A percentile compares a stretch with the other conserved stretches of the same genome.
Conservation (phyloP, 1,284 basidiomycete genomes). For the Vanrija sp. region DNA sequence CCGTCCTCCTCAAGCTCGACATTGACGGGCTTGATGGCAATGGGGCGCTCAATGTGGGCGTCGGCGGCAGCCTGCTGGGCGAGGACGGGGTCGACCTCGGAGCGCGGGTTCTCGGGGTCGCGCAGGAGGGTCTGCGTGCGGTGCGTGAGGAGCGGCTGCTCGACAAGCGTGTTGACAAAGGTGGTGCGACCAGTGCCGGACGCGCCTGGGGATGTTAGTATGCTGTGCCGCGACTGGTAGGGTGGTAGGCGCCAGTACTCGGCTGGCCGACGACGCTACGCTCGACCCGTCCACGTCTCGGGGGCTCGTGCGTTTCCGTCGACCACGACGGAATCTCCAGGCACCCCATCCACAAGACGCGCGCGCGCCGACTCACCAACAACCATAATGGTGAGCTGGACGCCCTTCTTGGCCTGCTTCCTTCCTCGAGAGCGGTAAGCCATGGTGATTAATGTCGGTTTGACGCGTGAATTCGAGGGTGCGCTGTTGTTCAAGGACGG, state of each 20-base stretch:
- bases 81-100: conserved; percentile 65
- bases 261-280: background rate
- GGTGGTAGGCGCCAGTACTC: background rate
- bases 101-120: conserved; percentile 61
- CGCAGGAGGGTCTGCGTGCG: conserved; percentile 40
- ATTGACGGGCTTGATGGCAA: conserved; percentile 91
- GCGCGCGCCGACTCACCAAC: conserved; percentile 60
- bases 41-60: conserved; percentile 92
- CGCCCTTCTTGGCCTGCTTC: conserved; percentile 95
- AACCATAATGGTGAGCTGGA: conserved; percentile 93
- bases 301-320: background rate
- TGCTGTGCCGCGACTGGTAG: background rate
- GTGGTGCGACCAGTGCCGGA: conserved; percentile 95
- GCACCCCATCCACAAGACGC: background rate
- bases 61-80: conserved; percentile 55
- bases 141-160: conserved; percentile 75
- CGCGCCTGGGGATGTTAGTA: conserved; percentile 57
- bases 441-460: conserved; percentile 20
- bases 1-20: conserved; percentile 99
- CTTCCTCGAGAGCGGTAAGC: conserved; percentile 66
- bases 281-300: background rate
- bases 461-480: background rate
- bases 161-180: conserved; percentile 96
- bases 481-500: background rate
- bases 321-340: no score